Base-by-base conservation (phyloP, 2,329 filamentous ascomycete genomes). In the Aspergillus ochraceus region DNA sequence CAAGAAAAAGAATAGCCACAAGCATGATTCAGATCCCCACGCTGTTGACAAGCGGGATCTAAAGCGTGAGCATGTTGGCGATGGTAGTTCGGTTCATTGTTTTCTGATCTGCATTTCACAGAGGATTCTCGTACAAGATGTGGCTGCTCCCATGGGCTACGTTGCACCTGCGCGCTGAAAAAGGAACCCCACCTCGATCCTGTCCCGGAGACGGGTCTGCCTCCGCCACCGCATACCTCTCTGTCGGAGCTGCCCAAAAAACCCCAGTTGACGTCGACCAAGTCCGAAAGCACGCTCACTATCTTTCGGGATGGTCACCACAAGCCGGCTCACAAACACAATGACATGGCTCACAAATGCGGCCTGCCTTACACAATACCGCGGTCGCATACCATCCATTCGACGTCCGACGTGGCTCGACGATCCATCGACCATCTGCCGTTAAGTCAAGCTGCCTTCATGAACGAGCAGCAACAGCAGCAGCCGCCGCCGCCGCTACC, bases 1-100 rank as follows among this genome's bases (percentile, higher is more conserved):
- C 79, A 97, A 97, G 85, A 77, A 79, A 79, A 97, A 96, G 84
- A 74, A 75, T 52, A 74, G 79, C 68, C 72, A 72, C 59, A 79
- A 77, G 63, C 66, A 66, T 64, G 71, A 75, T 52, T 68, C 69
- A 62, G 73, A 76, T 60, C 68, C 70, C 64, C 68, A 74, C 64
- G 55, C 60, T 42, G 62, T 66, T 59, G 74, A 73, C 60, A 73
- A 74, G 61, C 69, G 74, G 73, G 71, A 76, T 69, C 69, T 64
- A 62, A 74, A 72, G 70, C 68, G 72, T 75, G 73, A 76, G 70
- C 71, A 70, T 65, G 66, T 62, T 69, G 70, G 71, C 61, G 64
- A 65, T 68, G 64, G 66, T 60, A 61, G 55, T 36, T 54, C 64
- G 51, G 58, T 68, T 68, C 66, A 59, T 62, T 66, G 54, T 68